Percentiles rank a stretch among this genome's conserved stretches.
phyloP scores from a whole-genome alignment of 306 rosid species.

The Medicago arabica region DNA sequence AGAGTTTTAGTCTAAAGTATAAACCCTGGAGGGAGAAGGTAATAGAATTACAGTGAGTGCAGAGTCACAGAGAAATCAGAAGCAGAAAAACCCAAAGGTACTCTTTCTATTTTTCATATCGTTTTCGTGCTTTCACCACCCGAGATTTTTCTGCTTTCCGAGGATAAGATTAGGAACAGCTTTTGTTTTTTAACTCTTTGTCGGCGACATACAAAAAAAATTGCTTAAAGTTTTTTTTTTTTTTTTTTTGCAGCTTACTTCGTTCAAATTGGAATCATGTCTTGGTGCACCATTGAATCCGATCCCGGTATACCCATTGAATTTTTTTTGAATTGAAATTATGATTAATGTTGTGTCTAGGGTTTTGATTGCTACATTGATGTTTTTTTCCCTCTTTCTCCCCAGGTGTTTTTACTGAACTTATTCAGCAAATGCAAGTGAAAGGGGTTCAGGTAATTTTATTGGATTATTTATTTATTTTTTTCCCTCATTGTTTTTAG shows the following conservation, averaged over 20 bases:
- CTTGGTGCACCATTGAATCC: conserved; percentile 99
- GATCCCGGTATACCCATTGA: conserved; percentile 75
- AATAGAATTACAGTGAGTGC: conserved; percentile 18
- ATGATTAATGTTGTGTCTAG: background rate
- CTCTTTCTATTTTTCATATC: conserved; percentile 15
- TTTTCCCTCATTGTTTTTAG: background rate
- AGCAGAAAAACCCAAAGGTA: background rate
- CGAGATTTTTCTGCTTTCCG: background rate
- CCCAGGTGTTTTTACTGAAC: conserved; percentile 95
- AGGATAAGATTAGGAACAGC: conserved; percentile 4
- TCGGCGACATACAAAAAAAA: background rate
- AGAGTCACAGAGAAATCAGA: background rate
- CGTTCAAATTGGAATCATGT: conserved; percentile 59
- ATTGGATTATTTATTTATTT: background rate
- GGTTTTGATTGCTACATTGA: conserved; percentile 25
- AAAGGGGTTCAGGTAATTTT: conserved; percentile 88
- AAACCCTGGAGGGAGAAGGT: conserved; percentile 20
- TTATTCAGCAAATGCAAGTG: conserved; percentile 98
- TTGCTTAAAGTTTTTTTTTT: background rate
- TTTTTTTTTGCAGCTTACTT: conserved; percentile 49
- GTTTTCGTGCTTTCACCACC: background rate
- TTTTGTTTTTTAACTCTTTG: background rate
- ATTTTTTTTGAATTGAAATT: background rate
- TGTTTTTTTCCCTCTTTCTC: conserved; percentile 34
- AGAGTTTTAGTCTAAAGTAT: conserved; percentile 13